These are phyloP conservation scores for Geotrichum carabidarum DNA, from an alignment of 1,139 yeast species.

Conservation along the genomic window DNA sequence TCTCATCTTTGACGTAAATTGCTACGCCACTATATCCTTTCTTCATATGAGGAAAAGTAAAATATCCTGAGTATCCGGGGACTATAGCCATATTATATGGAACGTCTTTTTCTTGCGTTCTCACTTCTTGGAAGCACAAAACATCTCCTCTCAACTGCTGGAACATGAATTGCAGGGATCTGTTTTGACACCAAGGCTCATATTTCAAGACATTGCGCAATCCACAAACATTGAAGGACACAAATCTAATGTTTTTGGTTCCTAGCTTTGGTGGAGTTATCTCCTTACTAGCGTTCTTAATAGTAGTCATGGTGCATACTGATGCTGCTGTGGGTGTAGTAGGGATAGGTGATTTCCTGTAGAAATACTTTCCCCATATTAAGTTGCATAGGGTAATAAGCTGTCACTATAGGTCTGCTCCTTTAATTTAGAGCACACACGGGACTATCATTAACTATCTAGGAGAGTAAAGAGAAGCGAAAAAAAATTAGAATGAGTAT, in stretches of 20 bases:
- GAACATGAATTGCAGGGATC: constrained; percentile 50
- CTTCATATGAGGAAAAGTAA: constrained; percentile 54
- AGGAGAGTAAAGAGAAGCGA: too few relatives aligned
- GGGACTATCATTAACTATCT: too few relatives aligned
- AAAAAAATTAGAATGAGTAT: too few relatives aligned
- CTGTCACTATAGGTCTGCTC: too few relatives aligned
- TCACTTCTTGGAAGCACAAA: constrained; percentile 79
- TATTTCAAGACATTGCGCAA: constrained; percentile 71
- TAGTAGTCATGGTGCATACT: too few relatives aligned
- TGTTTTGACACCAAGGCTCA: constrained; percentile 68
- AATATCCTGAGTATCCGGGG: constrained; percentile 56
- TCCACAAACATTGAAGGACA: constrained; percentile 85
- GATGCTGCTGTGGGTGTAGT: too few relatives aligned
- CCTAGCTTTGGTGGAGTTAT: constrained; percentile 14
- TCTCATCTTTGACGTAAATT: constrained; percentile 57
- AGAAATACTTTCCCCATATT: too few relatives aligned
- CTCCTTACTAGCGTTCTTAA: background rate
- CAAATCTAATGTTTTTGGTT: constrained; percentile 38
- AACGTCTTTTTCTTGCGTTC: constrained; percentile 52
- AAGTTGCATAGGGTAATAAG: too few relatives aligned
- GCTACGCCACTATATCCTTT: constrained; percentile 94
- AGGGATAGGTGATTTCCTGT: too few relatives aligned
- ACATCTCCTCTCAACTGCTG: constrained; percentile 62
- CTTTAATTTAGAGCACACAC: too few relatives aligned
- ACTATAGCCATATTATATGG: constrained; percentile 52